These are phyloP conservation scores for Theileria parva DNA, from an alignment of 169 alveolate genomes.

Conservation along the genomic window DNA sequence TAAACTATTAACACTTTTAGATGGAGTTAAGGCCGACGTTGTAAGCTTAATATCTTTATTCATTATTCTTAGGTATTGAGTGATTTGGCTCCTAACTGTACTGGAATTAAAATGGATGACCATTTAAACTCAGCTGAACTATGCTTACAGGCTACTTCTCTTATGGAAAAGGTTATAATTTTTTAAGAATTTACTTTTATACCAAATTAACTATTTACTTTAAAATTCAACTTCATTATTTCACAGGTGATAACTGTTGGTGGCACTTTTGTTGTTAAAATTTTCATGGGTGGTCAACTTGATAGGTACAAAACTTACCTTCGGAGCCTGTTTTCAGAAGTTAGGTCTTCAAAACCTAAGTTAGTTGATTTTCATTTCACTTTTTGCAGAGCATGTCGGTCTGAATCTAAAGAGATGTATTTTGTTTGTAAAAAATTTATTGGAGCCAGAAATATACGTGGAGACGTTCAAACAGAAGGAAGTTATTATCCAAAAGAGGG, in stretches of 20 bases:
- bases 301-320: constrained; percentile 71
- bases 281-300: constrained; percentile 78
- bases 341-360: constrained; percentile 73
- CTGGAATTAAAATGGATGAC: constrained; percentile 77
- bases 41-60: constrained; percentile 26
- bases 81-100: constrained; percentile 76
- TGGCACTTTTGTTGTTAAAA: constrained; percentile 77
- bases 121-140: constrained; percentile 78
- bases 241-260: constrained; percentile 68
- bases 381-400: constrained; percentile 68
- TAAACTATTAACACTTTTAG: constrained; percentile 48
- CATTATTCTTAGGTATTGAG: constrained; percentile 51
- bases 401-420: constrained; percentile 75
- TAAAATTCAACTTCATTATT: not conserved
- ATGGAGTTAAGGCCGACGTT: constrained; percentile 70
- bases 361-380: constrained; percentile 9
- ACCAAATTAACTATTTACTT: not conserved
- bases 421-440: constrained; percentile 73
- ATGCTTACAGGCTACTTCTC: constrained; percentile 70
- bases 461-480: constrained; percentile 75
- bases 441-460: constrained; percentile 69
- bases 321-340: constrained; percentile 67
- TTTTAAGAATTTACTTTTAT: too few relatives aligned
- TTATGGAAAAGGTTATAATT: constrained; percentile 66
- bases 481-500: constrained; percentile 76